Evolutionary conservation across 306 rosid species (phyloP), one percentile per base, ranked within the genome.

Genomic region (Quercus rubra): DNA sequence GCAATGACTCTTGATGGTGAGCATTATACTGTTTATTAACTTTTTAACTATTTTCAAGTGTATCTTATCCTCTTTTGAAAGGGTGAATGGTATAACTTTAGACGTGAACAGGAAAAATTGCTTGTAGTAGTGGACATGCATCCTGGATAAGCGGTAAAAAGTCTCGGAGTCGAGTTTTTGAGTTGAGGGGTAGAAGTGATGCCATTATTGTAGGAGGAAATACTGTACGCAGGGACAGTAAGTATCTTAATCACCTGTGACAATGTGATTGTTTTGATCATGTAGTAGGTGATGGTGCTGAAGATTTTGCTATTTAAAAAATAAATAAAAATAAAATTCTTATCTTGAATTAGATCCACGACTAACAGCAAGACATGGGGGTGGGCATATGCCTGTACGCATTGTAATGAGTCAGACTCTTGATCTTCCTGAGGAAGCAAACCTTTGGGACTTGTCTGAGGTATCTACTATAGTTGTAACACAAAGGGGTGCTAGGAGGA

Each of bases 1-100:
- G 97, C 99, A 12, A 95, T 95, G 99, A 95, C 99, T 23, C 94
- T 93, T 79, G 99, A 95, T 86, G 99, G 99, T 95, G 84, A 86
- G 91, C 75, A 43, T 81, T 80, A 9, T 69, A 61, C 55, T 19
- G 71, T 78, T 67, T 1, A 68, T 19, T 35, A 71, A 64, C 35
- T n/a, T 71, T 78, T 38, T 1, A 68, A 17, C 51, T 58, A 64
- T 56, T 70, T 55, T 66, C 27, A 21, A 14, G 55, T 33, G 55
- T 20, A 49, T 15, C 4, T n/a, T 70, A 55, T 27, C 55, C 54
- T 72, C 59, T 19, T 25, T 67, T 35, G 10, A 15, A 31, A 18
- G 27, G 46, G 43, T 30, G 52, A 8, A 18, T 67, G 6, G 27
- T 35, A 33, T 35, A 31, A 67, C 51, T 67, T 67, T 28, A 35